Evolutionary conservation across 1,284 basidiomycete species (phyloP), one percentile per base, ranked within the genome.

Genomic region (Dichomitus squalens): DNA sequence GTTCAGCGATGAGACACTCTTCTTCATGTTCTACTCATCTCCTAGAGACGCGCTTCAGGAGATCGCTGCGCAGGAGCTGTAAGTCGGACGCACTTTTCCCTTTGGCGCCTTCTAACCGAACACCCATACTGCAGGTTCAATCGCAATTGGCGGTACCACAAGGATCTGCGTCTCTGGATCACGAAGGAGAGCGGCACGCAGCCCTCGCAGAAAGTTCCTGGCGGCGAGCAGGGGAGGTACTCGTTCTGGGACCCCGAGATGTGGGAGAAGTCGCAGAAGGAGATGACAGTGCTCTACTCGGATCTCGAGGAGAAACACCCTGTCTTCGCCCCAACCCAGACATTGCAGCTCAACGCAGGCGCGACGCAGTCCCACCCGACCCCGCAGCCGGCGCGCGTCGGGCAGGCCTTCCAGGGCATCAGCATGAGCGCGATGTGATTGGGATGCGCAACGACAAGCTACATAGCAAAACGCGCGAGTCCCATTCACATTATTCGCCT

Each of bases 1-100:
- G 61, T 98, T 99, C 74, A 92, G 90, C 70, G 96, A 99, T 75
- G 96, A 99, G 78, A 98, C 96, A 27, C 77, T 99, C 36, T 98
- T 99, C 77, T 98, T 95, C 83, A 96, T 98, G 86, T 99, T 99
- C 80, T 99, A 99, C 78, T 90, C 93, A 58, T 90, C 88, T 73
- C 95, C 96, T 55, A 81, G 94, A 68, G 96, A 99, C 75, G 87
- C 92, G 31, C 78, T 98, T 62, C 96, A 99, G 74, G 95, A 98
- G 75, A 86, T 96, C 48, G 96, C 96, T 12, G 95, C 95, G 41
- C 91, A 94, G 72, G 96, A 98, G 80, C 81, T 99, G 90, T 96
- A 75, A 72, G 91, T 85, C 6, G 21, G 34, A 52, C 47, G 18
- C 27, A 20, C 27, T 31, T 7, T 12, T 33, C 20, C 50, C 23